Evolutionary conservation across 2,329 filamentous ascomycete species (phyloP), one percentile per base, ranked within the genome.

Genomic region (Penicillium sp.): DNA sequence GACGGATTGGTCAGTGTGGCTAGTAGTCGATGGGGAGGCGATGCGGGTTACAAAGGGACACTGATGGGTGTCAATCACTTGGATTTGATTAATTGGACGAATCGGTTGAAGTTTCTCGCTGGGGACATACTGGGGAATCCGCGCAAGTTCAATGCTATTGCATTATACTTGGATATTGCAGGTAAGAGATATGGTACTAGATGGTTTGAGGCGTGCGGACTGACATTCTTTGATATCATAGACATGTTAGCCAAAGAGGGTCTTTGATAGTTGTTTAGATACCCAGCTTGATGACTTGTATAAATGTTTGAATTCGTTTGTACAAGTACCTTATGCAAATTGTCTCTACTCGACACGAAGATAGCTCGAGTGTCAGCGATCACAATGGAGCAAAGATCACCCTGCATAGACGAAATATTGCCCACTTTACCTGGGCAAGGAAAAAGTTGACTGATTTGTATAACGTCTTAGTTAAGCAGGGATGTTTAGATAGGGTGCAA

Each of bases 221-320:
- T 54, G 20, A 45, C 25, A 24, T 25, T 23, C 6, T 33, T 1
- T 12, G n/a, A 15, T 12, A 18, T 27, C 15, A 18, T 53, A 66
- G 72, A 88, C 61, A 88, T 87, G 84, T 71, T 89, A 43, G 83
- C 86, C 2, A 85, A 83, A 59, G 84, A 88, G 62, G 83, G 81
- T 1, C 58, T 75, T 13, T 75, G 56, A 70, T 38, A 9, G 39
- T 45, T 44, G 35, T 35, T 28, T 33, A 33, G 27, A 47, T 47
- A 53, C 37, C 23, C 37, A 61, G 58, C 55, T 40, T 53, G 53
- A 56, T 46, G 60, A 53, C 50, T 54, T 58, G 25, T 27, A 27
- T 27, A 4, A 8, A 29, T 29, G 3, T 12, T 29, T 29, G 20
- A 18, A 23, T 23, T 23, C 4, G 20, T 23, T 23, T 23, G 15